Conservation (phyloP, 371 early-diverging fungal species). For the Phascolomyces articulosus region DNA sequence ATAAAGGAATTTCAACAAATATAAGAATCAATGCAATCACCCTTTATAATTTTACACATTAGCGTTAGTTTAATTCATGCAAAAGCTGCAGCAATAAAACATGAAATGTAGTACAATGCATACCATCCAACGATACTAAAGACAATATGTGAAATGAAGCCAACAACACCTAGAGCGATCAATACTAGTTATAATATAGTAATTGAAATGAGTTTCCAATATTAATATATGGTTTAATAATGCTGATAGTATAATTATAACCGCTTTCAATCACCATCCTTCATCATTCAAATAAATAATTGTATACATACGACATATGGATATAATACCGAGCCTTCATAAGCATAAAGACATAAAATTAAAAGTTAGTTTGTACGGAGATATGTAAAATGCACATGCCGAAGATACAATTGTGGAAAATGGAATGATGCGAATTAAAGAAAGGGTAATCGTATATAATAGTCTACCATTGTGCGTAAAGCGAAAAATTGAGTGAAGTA, state of each 20-base stretch:
- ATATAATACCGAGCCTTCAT: slow-evolving; percentile 44
- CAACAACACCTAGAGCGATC: slow-evolving; percentile 49
- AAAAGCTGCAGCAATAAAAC: too few relatives aligned
- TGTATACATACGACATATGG: slow-evolving; percentile 26
- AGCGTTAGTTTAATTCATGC: too few relatives aligned
- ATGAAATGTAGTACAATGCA: not conserved
- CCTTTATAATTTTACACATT: slow-evolving; percentile 4
- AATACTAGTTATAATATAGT: slow-evolving; percentile 22
- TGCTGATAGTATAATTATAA: too few relatives aligned
- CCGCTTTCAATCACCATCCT: too few relatives aligned
- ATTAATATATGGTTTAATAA: too few relatives aligned
- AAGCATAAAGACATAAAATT: not conserved
- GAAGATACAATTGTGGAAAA: too few relatives aligned
- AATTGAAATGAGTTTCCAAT: too few relatives aligned
- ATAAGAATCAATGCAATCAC: slow-evolving; percentile 29
- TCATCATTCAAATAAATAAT: too few relatives aligned
- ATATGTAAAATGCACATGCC: too few relatives aligned
- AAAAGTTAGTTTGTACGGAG: too few relatives aligned
- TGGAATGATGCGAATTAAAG: too few relatives aligned
- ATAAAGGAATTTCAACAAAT: slow-evolving; percentile 27
- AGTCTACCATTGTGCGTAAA: slow-evolving; percentile 54
- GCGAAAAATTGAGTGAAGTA: slow-evolving; percentile 48
- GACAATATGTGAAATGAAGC: slow-evolving; percentile 37
- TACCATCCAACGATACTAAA: slow-evolving; percentile 56
- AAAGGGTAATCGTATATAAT: too few relatives aligned